Conservation (phyloP, 1,284 basidiomycete species). For the Melampsora abietis-canadensis region DNA sequence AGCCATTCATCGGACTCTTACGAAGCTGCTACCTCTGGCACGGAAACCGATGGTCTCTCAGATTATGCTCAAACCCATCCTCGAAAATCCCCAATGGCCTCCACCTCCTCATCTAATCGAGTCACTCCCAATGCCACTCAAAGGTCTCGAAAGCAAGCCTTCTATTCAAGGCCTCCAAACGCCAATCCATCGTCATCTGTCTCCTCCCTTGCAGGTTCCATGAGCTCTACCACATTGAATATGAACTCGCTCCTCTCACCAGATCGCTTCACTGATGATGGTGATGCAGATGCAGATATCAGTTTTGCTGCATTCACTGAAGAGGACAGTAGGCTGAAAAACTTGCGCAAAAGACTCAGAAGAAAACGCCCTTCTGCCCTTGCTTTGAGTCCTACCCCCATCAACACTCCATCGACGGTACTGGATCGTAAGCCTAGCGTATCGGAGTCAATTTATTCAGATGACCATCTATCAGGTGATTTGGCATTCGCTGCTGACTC, state of each 20-base stretch:
- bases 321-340: conserved; percentile 4
- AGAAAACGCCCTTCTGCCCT: conserved; percentile 33
- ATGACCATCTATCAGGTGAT: conserved; percentile 9
- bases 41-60: conserved; percentile 27
- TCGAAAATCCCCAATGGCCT: conserved; percentile 5
- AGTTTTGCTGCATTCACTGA: not conserved
- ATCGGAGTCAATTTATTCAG: not conserved
- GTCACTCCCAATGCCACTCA: conserved; percentile 18
- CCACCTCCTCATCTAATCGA: conserved; percentile 4
- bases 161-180: conserved; percentile 23
- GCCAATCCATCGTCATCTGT: not conserved
- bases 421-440: conserved; percentile 5
- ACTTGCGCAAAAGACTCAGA: conserved; percentile 9
- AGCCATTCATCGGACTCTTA: conserved; percentile 25
- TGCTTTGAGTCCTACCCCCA: conserved; percentile 10
- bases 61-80: conserved; percentile 1
- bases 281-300: conserved; percentile 10
- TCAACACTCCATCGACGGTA: not conserved
- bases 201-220: conserved; percentile 15
- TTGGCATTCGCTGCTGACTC: conserved; percentile 42
- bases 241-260: not conserved
- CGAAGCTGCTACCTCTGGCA: conserved; percentile 17
- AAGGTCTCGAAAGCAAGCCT: conserved; percentile 37
- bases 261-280: conserved; percentile 1
- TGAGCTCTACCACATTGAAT: conserved; percentile 33